phyloP scores from a whole-genome alignment of 192 early-diverging fungal species.

The Coemansia sp. region DNA sequence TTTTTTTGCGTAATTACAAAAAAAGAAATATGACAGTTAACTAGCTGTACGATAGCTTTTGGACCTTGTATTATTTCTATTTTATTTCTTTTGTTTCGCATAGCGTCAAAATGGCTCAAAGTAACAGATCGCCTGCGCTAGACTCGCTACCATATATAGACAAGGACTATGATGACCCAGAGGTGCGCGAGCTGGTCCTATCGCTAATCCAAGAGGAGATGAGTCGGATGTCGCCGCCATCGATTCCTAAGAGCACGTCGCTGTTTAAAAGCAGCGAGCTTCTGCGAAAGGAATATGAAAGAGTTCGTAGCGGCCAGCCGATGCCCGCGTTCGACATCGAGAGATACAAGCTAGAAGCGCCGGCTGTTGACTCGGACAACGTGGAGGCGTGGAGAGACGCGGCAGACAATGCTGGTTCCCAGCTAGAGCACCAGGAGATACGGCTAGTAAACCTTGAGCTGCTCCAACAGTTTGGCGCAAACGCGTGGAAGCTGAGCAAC shows the following conservation, averaged over 20 bases:
- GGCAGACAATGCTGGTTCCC: constrained; percentile 42
- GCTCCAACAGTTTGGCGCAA: constrained; percentile 47
- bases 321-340: constrained; percentile 32
- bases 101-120: background rate
- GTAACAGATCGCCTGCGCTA: background rate
- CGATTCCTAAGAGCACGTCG: constrained; percentile 19
- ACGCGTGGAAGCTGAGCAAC: constrained; percentile 48
- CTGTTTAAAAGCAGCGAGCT: constrained; percentile 39
- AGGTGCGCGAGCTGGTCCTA: constrained; percentile 19
- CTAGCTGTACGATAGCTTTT: no score
- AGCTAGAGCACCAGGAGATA: constrained; percentile 48
- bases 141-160: constrained; percentile 51
- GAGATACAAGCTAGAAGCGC: constrained; percentile 43
- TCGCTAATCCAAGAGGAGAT: constrained; percentile 42
- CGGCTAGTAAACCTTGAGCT: constrained; percentile 45
- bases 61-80: no score
- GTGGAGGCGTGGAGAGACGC: constrained; percentile 31
- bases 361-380: background rate
- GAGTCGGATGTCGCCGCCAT: constrained; percentile 31
- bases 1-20: no score
- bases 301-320: constrained; percentile 24
- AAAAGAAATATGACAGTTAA: no score
- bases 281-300: constrained; percentile 46
- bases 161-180: constrained; percentile 47
- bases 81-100: background rate